Percentiles rank a stretch among this genome's conserved stretches.
These are phyloP conservation scores for Ulmus americana DNA, from an alignment of 331 rosid species.

Conservation along the genomic window DNA sequence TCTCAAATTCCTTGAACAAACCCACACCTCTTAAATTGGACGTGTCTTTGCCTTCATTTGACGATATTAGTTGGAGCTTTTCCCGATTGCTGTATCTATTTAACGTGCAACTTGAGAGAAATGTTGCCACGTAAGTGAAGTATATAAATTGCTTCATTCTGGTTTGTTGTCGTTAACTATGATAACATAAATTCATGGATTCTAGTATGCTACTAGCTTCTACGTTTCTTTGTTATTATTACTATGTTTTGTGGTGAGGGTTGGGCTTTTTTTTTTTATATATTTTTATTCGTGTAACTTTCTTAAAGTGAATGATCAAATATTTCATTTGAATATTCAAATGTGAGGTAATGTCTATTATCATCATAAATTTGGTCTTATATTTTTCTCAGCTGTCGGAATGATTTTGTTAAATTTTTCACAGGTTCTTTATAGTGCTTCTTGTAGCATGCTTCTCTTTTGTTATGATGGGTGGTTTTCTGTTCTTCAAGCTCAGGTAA, in stretches of 20 bases:
- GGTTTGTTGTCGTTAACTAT: neutral
- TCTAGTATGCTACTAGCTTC: neutral
- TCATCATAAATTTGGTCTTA: neutral
- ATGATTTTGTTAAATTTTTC: slow-evolving; percentile 25
- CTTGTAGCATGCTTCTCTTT: slow-evolving; percentile 72
- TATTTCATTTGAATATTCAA: neutral
- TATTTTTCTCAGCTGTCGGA: slow-evolving; percentile 14
- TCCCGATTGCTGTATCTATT: slow-evolving; percentile 66
- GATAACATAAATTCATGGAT: slow-evolving; percentile 3
- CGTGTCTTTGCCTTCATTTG: slow-evolving; percentile 69
- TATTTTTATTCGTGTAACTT: neutral
- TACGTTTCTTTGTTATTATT: neutral
- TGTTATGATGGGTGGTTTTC: slow-evolving; percentile 70
- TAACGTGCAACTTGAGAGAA: slow-evolving; percentile 78
- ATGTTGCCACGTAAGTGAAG: slow-evolving; percentile 85
- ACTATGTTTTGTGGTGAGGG: no score
- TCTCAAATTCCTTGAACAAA: slow-evolving; percentile 66
- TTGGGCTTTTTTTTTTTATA: neutral
- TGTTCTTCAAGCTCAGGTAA: slow-evolving; percentile 86
- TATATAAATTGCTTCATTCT: slow-evolving; percentile 13
- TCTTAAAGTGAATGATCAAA: neutral
- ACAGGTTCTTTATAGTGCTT: slow-evolving; percentile 80
- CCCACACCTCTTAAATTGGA: slow-evolving; percentile 75
- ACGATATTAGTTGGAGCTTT: slow-evolving; percentile 65
- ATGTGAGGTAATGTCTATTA: neutral